A percentile compares a stretch with the other conserved stretches of the same genome.
Conservation (phyloP, 2,329 filamentous ascomycete genomes). For the Trichophyton simii region DNA sequence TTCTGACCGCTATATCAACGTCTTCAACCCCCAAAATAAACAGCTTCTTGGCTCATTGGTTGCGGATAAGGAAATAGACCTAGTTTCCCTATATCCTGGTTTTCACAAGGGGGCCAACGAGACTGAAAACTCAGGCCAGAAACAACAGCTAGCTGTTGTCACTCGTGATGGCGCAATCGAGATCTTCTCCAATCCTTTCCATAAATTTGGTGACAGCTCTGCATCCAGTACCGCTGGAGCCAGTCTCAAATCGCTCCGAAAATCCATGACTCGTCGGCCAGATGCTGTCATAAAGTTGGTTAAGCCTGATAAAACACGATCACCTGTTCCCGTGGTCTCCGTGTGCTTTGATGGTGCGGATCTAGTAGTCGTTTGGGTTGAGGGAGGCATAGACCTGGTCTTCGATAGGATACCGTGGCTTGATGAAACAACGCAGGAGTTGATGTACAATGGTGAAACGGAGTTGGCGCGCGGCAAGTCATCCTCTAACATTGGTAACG, state of each 20-base stretch:
- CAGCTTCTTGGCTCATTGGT: conserved; percentile 38
- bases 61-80: conserved; percentile 35
- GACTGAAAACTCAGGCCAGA: conserved; percentile 17
- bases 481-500: conserved; percentile 33
- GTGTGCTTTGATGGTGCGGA: conserved; percentile 35
- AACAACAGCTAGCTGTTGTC: conserved; percentile 35
- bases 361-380: conserved; percentile 36
- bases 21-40: conserved; percentile 34
- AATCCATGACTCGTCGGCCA: conserved; percentile 34
- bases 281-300: conserved; percentile 35
- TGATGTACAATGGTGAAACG: conserved; percentile 34
- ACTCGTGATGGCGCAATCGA: conserved; percentile 39
- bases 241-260: conserved; percentile 34
- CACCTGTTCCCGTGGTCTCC: conserved; percentile 32
- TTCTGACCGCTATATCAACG: conserved; percentile 39
- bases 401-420: conserved; percentile 40
- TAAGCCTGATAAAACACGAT: conserved; percentile 29
- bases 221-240: conserved; percentile 20
- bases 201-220: conserved; percentile 21
- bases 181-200: conserved; percentile 39
- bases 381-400: conserved; percentile 38
- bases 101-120: conserved; percentile 12
- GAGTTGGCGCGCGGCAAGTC: conserved; percentile 35
- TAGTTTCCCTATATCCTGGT: conserved; percentile 26
- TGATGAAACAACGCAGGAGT: conserved; percentile 32